These are phyloP conservation scores for Scopulariopsis brevicaulis DNA, from an alignment of 2,329 filamentous ascomycete species.

Conservation along the genomic window DNA sequence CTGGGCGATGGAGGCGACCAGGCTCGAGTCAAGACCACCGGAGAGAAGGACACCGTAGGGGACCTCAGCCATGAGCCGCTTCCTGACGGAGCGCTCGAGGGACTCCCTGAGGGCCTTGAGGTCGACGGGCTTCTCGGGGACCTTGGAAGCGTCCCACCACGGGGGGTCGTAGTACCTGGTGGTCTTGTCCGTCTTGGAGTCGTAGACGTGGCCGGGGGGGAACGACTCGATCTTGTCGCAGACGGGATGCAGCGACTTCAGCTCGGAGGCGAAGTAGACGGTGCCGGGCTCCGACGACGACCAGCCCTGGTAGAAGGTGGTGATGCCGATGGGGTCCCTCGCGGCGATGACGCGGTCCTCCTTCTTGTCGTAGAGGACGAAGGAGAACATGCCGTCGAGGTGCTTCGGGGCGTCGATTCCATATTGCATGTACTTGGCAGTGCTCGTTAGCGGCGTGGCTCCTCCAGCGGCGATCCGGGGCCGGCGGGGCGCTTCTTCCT, in stretches of 20 bases:
- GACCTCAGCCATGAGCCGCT: conserved; percentile 97
- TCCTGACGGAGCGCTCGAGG: conserved; percentile 84
- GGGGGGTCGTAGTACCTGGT: conserved; percentile 84
- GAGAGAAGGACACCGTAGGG: conserved; percentile 94
- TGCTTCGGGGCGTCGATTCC: conserved; percentile 84
- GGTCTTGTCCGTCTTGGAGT: conserved; percentile 78
- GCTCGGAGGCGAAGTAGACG: conserved; percentile 92
- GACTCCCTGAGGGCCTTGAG: conserved; percentile 70
- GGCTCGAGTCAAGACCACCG: conserved; percentile 87
- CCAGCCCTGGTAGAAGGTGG: conserved; percentile 93
- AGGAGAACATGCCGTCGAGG: conserved; percentile 99
- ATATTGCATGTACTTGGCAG: conserved; percentile 72
- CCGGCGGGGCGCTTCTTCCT: conserved; percentile 16
- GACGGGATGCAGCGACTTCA: conserved; percentile 85
- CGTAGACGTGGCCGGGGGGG: conserved; percentile 90
- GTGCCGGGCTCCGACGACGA: conserved; percentile 71
- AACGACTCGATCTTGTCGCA: conserved; percentile 94
- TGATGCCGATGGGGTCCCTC: conserved; percentile 92
- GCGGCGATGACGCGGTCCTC: conserved; percentile 88
- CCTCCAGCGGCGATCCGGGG: not conserved
- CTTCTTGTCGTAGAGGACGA: conserved; percentile 93
- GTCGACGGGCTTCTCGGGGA: conserved; percentile 73
- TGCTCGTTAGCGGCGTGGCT: not conserved
- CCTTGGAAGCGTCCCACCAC: conserved; percentile 77
- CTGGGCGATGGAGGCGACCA: conserved; percentile 92